Base-by-base conservation (phyloP, 2,329 filamentous ascomycete species). In the Cephalotrichum gorgonifer region DNA sequence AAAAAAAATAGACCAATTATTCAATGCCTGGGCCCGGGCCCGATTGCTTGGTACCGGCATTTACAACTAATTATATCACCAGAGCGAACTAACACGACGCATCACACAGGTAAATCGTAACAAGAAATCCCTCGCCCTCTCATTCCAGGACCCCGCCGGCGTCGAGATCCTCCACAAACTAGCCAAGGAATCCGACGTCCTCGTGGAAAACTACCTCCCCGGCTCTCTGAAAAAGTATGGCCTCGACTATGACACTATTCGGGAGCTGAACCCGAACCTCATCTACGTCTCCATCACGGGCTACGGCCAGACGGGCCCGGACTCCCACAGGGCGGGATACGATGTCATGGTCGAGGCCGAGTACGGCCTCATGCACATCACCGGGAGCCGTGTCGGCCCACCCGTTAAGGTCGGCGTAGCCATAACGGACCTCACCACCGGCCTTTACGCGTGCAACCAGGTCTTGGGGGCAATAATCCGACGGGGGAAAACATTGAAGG, bases 321-420 rank as follows among this genome's bases (percentile, higher is more conserved):
- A 95, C 65, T 81, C 84, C 6, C 79, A 82, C 54, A 78, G 93
- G 14, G 89, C 93, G 3, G 93, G 93, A 4, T 98, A 98, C 73
- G 93, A 98, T 66, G 93, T 98, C 56, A 98, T 98, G 91, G 91
- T 98, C 11, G 93, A 98, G 71, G 93, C 93, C 52, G 93, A 97
- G 64, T 90, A 98, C 69, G 93, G 93, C 1, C 70, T 98, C 50
- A 98, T 98, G 93, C 93, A 98, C 68, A 97, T 98, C 58, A 98
- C 93, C 0, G 93, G 93, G 28, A 78, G 79, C 53, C 78, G 90
- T 50, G 86, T 95, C 58, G 89, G 91, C 0, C 85, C 89, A 2
- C 93, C 93, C 0, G 93, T 96, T 35, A 98, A 98, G 68, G 93
- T 98, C 2, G 93, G 93, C 17, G 93, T 98, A 3, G 93, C 93